Evolutionary conservation across 352 stramenopile species (phyloP).

Genomic region (Proteromonas lacertae): DNA sequence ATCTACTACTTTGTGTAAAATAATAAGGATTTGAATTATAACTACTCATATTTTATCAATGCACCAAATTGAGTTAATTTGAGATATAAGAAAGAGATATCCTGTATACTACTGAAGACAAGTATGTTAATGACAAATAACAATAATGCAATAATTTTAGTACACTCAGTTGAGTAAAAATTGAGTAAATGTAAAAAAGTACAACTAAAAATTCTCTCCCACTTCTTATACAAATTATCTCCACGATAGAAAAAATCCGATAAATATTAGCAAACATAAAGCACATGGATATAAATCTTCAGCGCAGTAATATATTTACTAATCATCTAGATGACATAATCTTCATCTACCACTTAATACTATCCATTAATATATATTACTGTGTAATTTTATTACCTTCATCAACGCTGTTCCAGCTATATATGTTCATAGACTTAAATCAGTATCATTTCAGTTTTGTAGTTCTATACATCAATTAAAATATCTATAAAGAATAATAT

Average conservation of each 20-base stretch:
- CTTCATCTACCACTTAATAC: no score
- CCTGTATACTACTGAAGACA: slow-evolving; percentile 14
- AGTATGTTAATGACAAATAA: slow-evolving; percentile 23
- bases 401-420: no score
- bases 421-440: no score
- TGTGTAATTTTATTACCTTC: no score
- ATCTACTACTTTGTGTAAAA: slow-evolving; percentile 27
- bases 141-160: slow-evolving; percentile 37
- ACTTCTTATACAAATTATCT: slow-evolving; percentile 40
- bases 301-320: slow-evolving; percentile 4
- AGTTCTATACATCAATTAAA: no score
- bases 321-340: slow-evolving; percentile 5
- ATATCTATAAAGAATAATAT: no score
- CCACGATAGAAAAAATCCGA: slow-evolving; percentile 35
- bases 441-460: no score
- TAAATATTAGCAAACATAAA: slow-evolving; percentile 7
- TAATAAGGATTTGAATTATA: slow-evolving; percentile 30
- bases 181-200: slow-evolving; percentile 15
- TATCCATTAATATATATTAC: no score
- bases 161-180: slow-evolving; percentile 53
- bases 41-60: slow-evolving; percentile 38
- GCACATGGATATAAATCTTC: neutral
- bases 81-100: slow-evolving; percentile 41
- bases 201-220: slow-evolving; percentile 20
- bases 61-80: slow-evolving; percentile 47